Evolutionary conservation across 306 rosid genomes (phyloP).

Genomic region (Sicyos baderoa): DNA sequence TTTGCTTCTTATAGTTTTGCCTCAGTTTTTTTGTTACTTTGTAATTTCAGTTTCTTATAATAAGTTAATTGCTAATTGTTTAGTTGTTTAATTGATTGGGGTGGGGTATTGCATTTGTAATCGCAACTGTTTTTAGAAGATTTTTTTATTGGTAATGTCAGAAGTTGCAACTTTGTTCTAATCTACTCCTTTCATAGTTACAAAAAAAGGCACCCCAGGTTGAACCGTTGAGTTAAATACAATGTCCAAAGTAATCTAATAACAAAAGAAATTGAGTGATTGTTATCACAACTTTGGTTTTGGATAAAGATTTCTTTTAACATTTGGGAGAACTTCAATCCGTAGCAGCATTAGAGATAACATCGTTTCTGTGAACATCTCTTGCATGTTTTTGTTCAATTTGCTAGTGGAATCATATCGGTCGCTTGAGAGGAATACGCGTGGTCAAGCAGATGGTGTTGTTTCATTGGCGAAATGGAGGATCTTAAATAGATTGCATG

Average conservation of each 20-base stretch:
- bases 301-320: slow-evolving; percentile 1
- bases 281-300: not conserved
- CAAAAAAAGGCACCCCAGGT: not conserved
- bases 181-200: not conserved
- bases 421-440: slow-evolving; percentile 83
- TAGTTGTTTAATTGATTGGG: too few relatives aligned
- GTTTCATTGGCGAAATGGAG: slow-evolving; percentile 95
- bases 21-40: too few relatives aligned
- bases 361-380: not conserved
- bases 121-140: too few relatives aligned
- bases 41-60: too few relatives aligned
- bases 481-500: slow-evolving; percentile 91
- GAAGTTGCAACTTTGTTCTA: not conserved
- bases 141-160: too few relatives aligned
- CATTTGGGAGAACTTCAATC: not conserved
- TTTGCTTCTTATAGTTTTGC: too few relatives aligned
- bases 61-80: too few relatives aligned
- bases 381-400: slow-evolving; percentile 14
- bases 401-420: slow-evolving; percentile 85
- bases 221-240: not conserved
- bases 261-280: not conserved
- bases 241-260: not conserved
- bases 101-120: too few relatives aligned
- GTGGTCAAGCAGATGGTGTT: slow-evolving; percentile 51
- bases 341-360: not conserved